Evolutionary conservation across 495 filamentous ascomycete species (phyloP), one percentile per base, ranked within the genome.

Genomic region (Neurospora sp.): DNA sequence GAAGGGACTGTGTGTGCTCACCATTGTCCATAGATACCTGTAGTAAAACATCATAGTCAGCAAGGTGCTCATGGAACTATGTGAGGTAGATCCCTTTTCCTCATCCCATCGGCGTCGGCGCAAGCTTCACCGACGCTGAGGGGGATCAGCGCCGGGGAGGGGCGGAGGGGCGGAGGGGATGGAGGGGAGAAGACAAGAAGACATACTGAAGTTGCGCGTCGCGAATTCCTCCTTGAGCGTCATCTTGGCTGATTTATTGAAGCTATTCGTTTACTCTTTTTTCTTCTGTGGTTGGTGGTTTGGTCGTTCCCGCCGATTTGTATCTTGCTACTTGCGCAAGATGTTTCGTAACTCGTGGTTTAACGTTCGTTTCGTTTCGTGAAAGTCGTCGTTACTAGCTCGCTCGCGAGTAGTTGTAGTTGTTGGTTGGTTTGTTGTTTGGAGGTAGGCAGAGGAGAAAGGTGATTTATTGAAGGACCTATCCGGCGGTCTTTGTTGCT

Each of bases 21-120:
- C 96, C 96, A 99, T 96, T 99, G 96, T 81, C 92, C 96, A 81
- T 99, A 99, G 85, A 99, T 99, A 88, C 96, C 96, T 99, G 81
- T 71, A 41, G 48, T 73, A 75, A 41, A 72, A 73, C 73, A 85
- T 84, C 78, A 74, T 37, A 72, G 75, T 79, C 42, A 80, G 75
- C 70, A 77, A 41, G n/a, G 69, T 40, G n/a, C 11, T 7, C 23
- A 11, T 69, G 48, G 37, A 20, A 0, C 18, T 11, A 20, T 39
- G 27, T 35, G 12, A 0, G 8, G 54, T 16, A 66, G 27, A 66
- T 66, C 27, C 12, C 14, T 27, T 7, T 18, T 37, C 3, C 54
- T 4, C 14, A 18, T 35, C 54, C 54, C 23, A 62, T 31, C 54
- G 27, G 54, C 7, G 27, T 66, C 54, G 27, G 54, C 31, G 54